These are phyloP conservation scores for Cytospora piceicola DNA, from an alignment of 2,329 filamentous ascomycete genomes.

Conservation along the genomic window DNA sequence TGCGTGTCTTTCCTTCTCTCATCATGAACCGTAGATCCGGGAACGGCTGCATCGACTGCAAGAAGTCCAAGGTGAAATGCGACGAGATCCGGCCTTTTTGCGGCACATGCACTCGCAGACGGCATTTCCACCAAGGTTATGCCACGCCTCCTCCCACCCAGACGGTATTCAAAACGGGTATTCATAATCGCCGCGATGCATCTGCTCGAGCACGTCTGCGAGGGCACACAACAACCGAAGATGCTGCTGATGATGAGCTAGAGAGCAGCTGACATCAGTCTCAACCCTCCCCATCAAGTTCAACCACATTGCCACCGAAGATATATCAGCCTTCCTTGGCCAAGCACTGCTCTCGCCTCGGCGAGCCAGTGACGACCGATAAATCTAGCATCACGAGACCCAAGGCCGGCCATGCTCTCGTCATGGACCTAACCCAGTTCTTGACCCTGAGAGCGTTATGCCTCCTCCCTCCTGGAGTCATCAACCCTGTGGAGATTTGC, in stretches of 20 bases:
- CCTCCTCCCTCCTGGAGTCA: constrained; percentile 36
- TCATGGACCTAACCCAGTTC: constrained; percentile 10
- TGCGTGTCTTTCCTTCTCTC: background rate
- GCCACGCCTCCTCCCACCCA: constrained; percentile 10
- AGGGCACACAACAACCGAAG: background rate
- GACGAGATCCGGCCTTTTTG: constrained; percentile 33
- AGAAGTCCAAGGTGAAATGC: constrained; percentile 23
- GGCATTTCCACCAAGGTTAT: constrained; percentile 40
- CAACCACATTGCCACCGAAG: constrained; percentile 1
- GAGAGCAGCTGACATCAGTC: background rate
- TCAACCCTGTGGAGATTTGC: constrained; percentile 24
- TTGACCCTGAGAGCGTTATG: constrained; percentile 14
- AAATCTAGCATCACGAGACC: background rate
- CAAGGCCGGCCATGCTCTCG: constrained; percentile 11
- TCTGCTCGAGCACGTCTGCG: background rate
- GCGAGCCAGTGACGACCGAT: constrained; percentile 1
- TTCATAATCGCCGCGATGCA: constrained; percentile 3
- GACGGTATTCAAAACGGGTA: background rate
- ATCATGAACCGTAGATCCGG: constrained; percentile 25
- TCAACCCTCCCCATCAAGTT: background rate
- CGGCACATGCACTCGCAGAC: constrained; percentile 40
- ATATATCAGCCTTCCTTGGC: background rate
- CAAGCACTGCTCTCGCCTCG: background rate
- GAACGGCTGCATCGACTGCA: constrained; percentile 21
- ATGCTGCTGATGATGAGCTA: background rate